phyloP scores from a whole-genome alignment of 2,329 filamentous ascomycete species.

The Diaporthe ampelina region DNA sequence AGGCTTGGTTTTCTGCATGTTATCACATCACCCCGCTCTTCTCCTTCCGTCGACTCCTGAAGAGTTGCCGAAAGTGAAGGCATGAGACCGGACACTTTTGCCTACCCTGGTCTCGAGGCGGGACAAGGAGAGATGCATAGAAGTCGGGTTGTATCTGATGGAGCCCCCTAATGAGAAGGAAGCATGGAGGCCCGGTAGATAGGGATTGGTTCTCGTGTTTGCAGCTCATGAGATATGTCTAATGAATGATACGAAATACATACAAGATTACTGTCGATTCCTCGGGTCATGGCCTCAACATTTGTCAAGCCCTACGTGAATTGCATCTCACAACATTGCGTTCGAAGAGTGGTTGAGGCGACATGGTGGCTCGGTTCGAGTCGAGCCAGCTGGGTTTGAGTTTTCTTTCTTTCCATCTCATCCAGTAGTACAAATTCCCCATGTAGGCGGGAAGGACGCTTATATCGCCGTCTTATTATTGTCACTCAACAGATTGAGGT shows the following conservation, averaged over 20 bases:
- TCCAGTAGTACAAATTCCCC: background rate
- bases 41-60: background rate
- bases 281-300: background rate
- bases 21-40: slow-evolving; percentile 10
- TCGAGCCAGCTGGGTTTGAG: no score
- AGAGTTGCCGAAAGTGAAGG: background rate
- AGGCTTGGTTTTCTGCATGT: slow-evolving; percentile 12
- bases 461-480: no score
- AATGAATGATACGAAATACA: slow-evolving; percentile 38
- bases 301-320: background rate
- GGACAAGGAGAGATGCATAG: slow-evolving; percentile 7
- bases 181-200: slow-evolving; percentile 6
- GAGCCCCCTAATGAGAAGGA: slow-evolving; percentile 20
- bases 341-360: no score
- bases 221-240: slow-evolving; percentile 38
- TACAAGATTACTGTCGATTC: slow-evolving; percentile 16
- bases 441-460: no score
- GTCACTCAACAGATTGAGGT: no score
- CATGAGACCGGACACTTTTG: slow-evolving; percentile 17
- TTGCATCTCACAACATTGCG: background rate
- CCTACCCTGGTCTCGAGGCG: background rate
- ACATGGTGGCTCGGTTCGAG: no score
- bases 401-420: background rate
- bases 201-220: slow-evolving; percentile 32
- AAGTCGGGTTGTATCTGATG: slow-evolving; percentile 28